Evolutionary conservation across 139 green algal species (phyloP), one percentile per base, ranked within the genome.

Genomic region (Chlamydomonas incerta): DNA sequence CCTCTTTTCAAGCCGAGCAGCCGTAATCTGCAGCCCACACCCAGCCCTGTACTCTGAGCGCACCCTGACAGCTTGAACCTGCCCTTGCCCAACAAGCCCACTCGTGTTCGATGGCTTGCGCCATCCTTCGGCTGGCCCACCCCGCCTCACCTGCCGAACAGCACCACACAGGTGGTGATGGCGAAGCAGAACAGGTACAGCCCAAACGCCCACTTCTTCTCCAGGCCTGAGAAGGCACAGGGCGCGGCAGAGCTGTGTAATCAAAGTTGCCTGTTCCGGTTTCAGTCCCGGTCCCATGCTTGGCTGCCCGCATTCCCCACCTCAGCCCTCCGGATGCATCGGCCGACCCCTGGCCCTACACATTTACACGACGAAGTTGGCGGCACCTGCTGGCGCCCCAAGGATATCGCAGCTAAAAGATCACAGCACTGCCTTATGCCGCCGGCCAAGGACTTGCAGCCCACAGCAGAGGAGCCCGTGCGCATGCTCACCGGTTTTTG

Each of bases 201-300:
- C 41, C 70, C 81, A 60, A 94, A 93, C 15, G 88, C 85, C 72
- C 83, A 86, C 13, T 75, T 72, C 69, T 87, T 88, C 18, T 55
- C 20, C 21, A 24, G 55, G 55, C 20, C 20, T 23, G 55, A 2
- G 11, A 2, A 62, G 18, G 55, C 1, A 70, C 82, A 23, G 66
- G 33, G 9, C 58, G 26, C 31, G 50, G 65, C 67, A 82, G 9
- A 10, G 23, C 18, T 15, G 24, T 15, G 57, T 14, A 18, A 18
- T 26, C 8, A 18, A 3, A 14, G 11, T 14, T 14, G 57, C 14
- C 17, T 29, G 57, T 14, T 65, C 17, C n/a, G n/a, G n/a, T n/a
- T n/a, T n/a, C n/a, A n/a, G n/a, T n/a, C n/a, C n/a, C n/a, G n/a
- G n/a, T n/a, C n/a, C n/a, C n/a, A n/a, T n/a, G n/a, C n/a, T n/a